phyloP scores from a whole-genome alignment of 441 rosid species.

The Erysimum pusillum region DNA sequence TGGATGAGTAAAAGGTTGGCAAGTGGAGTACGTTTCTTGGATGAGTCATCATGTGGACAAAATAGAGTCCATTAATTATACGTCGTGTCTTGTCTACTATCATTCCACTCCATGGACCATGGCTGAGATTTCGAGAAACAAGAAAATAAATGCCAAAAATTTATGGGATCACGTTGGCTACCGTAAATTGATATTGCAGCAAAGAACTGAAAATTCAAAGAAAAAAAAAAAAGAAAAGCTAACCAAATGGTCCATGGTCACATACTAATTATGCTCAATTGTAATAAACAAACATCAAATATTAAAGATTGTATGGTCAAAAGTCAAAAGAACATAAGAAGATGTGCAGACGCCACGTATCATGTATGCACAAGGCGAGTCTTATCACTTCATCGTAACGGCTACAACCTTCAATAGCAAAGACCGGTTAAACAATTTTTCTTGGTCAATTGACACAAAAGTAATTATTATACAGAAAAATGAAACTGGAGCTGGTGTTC shows the following conservation, averaged over 20 bases:
- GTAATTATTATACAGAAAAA: background rate
- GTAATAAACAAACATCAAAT: conserved; percentile 8
- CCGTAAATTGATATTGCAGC: too few species aligned
- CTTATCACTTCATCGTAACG: conserved; percentile 21
- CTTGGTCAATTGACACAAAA: background rate
- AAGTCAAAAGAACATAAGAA: background rate
- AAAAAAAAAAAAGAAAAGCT: background rate
- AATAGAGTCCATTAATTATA: background rate
- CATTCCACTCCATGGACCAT: background rate
- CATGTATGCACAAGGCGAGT: conserved; percentile 17
- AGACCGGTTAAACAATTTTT: background rate
- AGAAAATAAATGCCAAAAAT: background rate
- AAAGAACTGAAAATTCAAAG: background rate
- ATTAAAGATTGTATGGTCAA: background rate
- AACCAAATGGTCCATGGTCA: background rate
- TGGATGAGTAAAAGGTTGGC: background rate
- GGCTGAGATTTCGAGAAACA: background rate
- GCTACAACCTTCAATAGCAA: background rate
- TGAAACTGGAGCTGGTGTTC: conserved; percentile 57
- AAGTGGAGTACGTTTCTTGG: conserved; percentile 15
- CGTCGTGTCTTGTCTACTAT: background rate
- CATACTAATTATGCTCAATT: background rate
- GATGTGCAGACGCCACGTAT: conserved; percentile 23
- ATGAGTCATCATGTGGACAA: background rate
- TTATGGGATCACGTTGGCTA: too few species aligned